Evolutionary conservation across 768 basidiomycete genomes (phyloP), one percentile per base, ranked within the genome.

Genomic region (Lentinula aciculospora): DNA sequence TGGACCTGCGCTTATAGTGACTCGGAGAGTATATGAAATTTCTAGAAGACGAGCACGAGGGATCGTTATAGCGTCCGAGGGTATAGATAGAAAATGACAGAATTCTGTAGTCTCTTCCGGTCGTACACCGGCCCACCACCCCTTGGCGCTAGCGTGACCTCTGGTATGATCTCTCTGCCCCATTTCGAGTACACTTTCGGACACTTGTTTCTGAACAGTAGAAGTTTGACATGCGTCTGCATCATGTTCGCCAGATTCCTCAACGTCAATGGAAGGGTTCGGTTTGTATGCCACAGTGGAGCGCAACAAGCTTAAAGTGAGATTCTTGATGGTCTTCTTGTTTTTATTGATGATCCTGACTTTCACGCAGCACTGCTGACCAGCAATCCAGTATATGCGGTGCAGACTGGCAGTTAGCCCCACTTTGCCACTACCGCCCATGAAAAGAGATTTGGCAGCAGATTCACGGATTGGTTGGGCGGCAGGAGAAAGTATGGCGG

Each of bases 71-170:
- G 85, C 81, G 59, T 89, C 86, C 13, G 82, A 66, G 27, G 94
- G 93, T 40, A 95, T 65, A 8, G 81, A 66, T 6, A 97, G 76
- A 53, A 78, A 83, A 65, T 92, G 86, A 15, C 79, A 78, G 69
- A 93, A 91, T 19, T 83, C 77, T 8, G 77, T 71, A 4, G 75
- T 74, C 60, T 86, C 82, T 1, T 83, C 82, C 3, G 87, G 74
- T 13, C 74, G 71, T 5, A 95, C 84, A 7, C 94, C 94, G 4
- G 83, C 77, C 93, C 94, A 96, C 89, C 92, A 96, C 1, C 93
- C 94, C 64, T 84, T 86, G 23, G 85, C 88, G 40, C 88, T 92
- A 9, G 87, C 89, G 66, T 84, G 80, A 2, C 89, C 88, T 60
- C 81, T 80, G 6, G 82, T 70, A 19, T 25, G 40, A 27, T 80